Evolutionary conservation across 169 alveolate genomes (phyloP).

Genomic region (Cryptosporidium felis): DNA sequence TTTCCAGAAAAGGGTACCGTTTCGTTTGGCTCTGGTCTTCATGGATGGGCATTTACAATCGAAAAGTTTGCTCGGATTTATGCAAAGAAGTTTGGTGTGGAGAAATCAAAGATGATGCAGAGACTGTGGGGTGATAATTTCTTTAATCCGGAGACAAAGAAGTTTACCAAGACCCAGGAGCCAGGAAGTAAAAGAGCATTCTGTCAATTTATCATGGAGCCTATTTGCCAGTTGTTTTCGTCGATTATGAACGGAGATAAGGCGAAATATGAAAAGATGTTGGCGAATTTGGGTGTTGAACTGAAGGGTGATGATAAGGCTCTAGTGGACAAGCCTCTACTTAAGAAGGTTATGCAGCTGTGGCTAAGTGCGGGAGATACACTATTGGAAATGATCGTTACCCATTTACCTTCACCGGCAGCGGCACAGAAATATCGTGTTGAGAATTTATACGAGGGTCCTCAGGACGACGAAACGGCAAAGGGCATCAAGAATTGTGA

Average conservation of each 20-base stretch:
- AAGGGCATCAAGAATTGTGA: conserved; percentile 96
- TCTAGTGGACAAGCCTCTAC: conserved; percentile 93
- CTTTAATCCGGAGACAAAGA: conserved; percentile 94
- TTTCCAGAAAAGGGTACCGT: conserved; percentile 98
- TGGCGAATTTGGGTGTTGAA: conserved; percentile 90
- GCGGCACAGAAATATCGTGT: conserved; percentile 98
- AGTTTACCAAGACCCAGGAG: conserved; percentile 89
- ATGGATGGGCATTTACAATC: conserved; percentile 99
- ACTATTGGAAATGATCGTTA: conserved; percentile 96
- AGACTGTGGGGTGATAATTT: conserved; percentile 99
- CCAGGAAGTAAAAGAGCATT: conserved; percentile 93
- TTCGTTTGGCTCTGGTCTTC: conserved; percentile 98
- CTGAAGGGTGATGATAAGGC: conserved; percentile 95
- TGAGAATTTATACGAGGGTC: conserved; percentile 97
- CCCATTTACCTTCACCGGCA: conserved; percentile 98
- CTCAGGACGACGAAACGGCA: conserved; percentile 98
- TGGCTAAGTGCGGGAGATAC: conserved; percentile 99
- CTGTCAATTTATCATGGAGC: conserved; percentile 98
- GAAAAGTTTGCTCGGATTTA: conserved; percentile 95
- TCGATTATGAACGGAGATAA: conserved; percentile 93
- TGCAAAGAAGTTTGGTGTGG: conserved; percentile 94
- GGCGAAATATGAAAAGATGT: conserved; percentile 90
- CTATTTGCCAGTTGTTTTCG: conserved; percentile 93
- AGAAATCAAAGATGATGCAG: conserved; percentile 93
- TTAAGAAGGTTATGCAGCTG: conserved; percentile 97